phyloP scores from a whole-genome alignment of 805 yeast genomes.

The Saccharomyces eubayanus region DNA sequence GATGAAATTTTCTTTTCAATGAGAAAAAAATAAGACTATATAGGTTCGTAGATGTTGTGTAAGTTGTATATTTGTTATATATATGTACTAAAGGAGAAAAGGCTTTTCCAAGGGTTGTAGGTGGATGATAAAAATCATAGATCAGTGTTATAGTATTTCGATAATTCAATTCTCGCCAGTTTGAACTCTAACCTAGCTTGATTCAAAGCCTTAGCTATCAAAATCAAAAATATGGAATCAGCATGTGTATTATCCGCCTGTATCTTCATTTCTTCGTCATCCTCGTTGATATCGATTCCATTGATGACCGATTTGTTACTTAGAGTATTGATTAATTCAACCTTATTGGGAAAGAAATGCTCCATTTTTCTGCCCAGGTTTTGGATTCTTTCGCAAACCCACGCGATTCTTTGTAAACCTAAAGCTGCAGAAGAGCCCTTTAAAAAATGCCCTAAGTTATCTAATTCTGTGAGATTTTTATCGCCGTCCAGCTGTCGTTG shows the following conservation, averaged over 20 bases:
- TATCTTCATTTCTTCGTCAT: constrained; percentile 1
- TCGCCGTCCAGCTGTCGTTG: constrained; percentile 37
- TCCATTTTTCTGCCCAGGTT: constrained; percentile 57
- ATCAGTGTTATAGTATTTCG: constrained; percentile 38
- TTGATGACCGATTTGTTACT: constrained; percentile 7
- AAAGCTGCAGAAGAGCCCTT: constrained; percentile 94
- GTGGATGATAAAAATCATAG: constrained; percentile 7
- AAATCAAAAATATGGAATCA: constrained; percentile 36
- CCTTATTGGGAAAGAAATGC: constrained; percentile 13
- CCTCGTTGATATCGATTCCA: constrained; percentile 8
- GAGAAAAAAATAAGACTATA: neutral
- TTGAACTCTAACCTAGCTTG: constrained; percentile 42
- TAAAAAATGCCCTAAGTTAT: constrained; percentile 80
- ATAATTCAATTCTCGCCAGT: constrained; percentile 39
- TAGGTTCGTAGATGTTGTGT: neutral
- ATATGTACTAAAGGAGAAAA: neutral
- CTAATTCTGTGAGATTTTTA: constrained; percentile 47
- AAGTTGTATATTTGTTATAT: neutral
- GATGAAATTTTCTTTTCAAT: neutral
- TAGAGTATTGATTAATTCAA: constrained; percentile 6
- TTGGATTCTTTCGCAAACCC: constrained; percentile 88
- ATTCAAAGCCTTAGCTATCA: constrained; percentile 39
- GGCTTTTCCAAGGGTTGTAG: neutral
- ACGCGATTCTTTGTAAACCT: constrained; percentile 73
- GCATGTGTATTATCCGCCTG: constrained; percentile 25